phyloP scores from a whole-genome alignment of 1,139 yeast species.

The Hansenula anomala region DNA sequence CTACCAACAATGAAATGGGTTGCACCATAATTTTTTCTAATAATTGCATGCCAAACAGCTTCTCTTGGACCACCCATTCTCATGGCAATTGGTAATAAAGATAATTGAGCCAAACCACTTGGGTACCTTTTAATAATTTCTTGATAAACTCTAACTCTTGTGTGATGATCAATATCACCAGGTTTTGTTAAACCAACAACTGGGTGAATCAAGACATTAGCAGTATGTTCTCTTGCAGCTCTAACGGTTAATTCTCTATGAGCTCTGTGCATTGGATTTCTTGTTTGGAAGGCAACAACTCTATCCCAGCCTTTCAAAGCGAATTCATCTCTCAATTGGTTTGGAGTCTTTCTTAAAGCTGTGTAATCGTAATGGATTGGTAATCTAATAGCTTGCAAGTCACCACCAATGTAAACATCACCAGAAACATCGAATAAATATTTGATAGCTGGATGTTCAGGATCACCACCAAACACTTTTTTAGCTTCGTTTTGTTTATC shows the following conservation, averaged over 20 bases:
- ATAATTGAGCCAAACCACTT: constrained; percentile 84
- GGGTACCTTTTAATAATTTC: constrained; percentile 91
- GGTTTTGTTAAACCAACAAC: constrained; percentile 97
- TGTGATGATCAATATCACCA: constrained; percentile 96
- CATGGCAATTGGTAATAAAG: constrained; percentile 92
- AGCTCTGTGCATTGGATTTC: constrained; percentile 99
- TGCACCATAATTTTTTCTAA: constrained; percentile 94
- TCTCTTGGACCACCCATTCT: constrained; percentile 99
- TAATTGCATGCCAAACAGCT: constrained; percentile 97
- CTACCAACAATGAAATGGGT: constrained; percentile 97
- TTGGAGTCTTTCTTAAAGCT: constrained; percentile 83
- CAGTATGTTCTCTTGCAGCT: constrained; percentile 78
- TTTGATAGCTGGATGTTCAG: constrained; percentile 90
- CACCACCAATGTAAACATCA: constrained; percentile 85
- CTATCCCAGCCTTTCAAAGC: constrained; percentile 78
- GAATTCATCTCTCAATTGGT: constrained; percentile 84
- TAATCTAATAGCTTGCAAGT: constrained; percentile 73
- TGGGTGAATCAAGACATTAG: constrained; percentile 88
- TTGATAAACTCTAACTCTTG: constrained; percentile 92
- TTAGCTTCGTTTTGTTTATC: constrained; percentile 76
- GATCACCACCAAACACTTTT: constrained; percentile 91
- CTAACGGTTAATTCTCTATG: constrained; percentile 94
- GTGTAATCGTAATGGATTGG: constrained; percentile 91
- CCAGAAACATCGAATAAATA: constrained; percentile 68
- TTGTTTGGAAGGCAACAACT: constrained; percentile 95